Conservation (phyloP, 352 stramenopile genomes). For the Globisporangium uncinulatum region DNA sequence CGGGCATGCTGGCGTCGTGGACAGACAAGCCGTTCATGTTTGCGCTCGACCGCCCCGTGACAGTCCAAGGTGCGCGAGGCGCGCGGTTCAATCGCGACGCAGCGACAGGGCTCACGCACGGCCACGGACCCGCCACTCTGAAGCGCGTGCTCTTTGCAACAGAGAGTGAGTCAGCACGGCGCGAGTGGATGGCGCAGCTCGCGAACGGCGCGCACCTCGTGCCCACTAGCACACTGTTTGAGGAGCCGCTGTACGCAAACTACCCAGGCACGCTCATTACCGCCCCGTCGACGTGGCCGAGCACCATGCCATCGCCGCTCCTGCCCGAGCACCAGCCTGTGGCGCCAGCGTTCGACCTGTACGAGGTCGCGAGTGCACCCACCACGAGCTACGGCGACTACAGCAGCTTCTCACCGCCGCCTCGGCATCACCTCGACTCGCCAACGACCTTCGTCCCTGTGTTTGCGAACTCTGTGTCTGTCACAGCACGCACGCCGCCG, state of each 20-base stretch:
- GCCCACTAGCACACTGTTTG: background rate
- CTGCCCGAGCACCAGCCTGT: background rate
- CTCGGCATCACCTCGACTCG: constrained; percentile 5
- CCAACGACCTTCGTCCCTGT: constrained; percentile 11
- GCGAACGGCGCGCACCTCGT: constrained; percentile 6
- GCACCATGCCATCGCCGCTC: background rate
- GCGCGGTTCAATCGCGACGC: constrained; percentile 36
- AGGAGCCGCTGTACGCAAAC: background rate
- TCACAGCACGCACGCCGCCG: background rate
- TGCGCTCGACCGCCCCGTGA: constrained; percentile 25
- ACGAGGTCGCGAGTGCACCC: background rate
- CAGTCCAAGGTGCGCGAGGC: constrained; percentile 26
- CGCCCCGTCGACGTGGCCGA: background rate
- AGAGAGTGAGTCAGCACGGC: constrained; percentile 23
- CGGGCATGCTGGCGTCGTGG: constrained; percentile 25
- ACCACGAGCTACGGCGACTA: background rate
- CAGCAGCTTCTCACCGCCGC: constrained; percentile 5
- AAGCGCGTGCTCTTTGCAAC: constrained; percentile 33
- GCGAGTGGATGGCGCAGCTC: constrained; percentile 28
- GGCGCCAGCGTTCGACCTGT: background rate
- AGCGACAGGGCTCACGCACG: constrained; percentile 18
- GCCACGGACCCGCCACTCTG: constrained; percentile 28
- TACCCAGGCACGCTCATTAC: background rate
- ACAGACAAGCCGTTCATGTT: constrained; percentile 35
- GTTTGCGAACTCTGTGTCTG: background rate